phyloP scores from a whole-genome alignment of 2,329 filamentous ascomycete species.

The Nothomitra cinnamomea region DNA sequence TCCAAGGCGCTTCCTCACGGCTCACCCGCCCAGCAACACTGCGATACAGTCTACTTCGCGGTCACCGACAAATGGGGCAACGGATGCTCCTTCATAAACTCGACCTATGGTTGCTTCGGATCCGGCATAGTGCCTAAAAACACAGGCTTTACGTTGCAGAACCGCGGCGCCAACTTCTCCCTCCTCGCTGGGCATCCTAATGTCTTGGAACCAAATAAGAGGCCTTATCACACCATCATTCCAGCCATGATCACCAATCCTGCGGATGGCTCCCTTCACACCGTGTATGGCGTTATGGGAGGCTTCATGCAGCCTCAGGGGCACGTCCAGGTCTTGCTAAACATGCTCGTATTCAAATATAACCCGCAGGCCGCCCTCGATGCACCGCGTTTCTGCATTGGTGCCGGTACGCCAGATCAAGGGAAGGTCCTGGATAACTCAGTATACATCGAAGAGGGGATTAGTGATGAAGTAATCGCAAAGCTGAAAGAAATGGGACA shows the following conservation, averaged over 20 bases:
- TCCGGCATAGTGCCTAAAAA: constrained; percentile 69
- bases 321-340: constrained; percentile 81
- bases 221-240: constrained; percentile 97
- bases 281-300: constrained; percentile 91
- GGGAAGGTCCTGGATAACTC: constrained; percentile 41
- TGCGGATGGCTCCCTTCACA: constrained; percentile 57
- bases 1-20: constrained; percentile 46
- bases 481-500: constrained; percentile 58
- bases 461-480: constrained; percentile 48
- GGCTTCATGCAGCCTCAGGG: constrained; percentile 98
- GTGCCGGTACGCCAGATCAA: constrained; percentile 48
- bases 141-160: constrained; percentile 88
- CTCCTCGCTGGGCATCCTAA: constrained; percentile 60
- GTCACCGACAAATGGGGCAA: constrained; percentile 71
- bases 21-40: constrained; percentile 67
- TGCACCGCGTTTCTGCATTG: constrained; percentile 78
- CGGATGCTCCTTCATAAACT: constrained; percentile 92
- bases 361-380: constrained; percentile 81
- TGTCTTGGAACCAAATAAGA: constrained; percentile 58
- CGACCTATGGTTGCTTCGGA: constrained; percentile 80
- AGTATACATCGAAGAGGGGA: constrained; percentile 72
- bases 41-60: constrained; percentile 90
- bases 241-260: constrained; percentile 74
- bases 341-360: constrained; percentile 67
- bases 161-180: constrained; percentile 76